phyloP scores from a whole-genome alignment of 495 filamentous ascomycete species.

The Penicillium crystallinum region DNA sequence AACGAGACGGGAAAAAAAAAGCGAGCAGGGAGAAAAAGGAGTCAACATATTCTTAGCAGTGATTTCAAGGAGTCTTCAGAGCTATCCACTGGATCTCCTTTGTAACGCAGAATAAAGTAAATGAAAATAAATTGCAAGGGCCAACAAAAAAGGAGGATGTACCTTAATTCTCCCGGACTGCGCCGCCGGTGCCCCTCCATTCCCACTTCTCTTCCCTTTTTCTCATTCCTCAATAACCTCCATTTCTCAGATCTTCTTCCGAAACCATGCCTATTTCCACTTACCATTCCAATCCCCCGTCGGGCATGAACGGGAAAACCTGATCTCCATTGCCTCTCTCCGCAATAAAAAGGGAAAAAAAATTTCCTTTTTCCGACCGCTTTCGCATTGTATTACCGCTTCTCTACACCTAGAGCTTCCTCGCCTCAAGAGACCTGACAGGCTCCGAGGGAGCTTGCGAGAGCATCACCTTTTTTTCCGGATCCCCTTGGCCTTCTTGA shows the following conservation, averaged over 20 bases:
- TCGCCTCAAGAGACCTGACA: conserved; percentile 10
- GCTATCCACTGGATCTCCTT: background rate
- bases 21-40: background rate
- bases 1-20: background rate
- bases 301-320: conserved; percentile 45
- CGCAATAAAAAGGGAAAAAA: conserved; percentile 18
- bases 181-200: conserved; percentile 31
- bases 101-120: background rate
- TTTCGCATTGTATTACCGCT: conserved; percentile 8
- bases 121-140: background rate
- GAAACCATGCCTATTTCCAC: conserved; percentile 38
- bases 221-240: conserved; percentile 25
- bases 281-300: conserved; percentile 33
- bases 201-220: conserved; percentile 24
- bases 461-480: background rate
- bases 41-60: background rate
- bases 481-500: conserved; percentile 3
- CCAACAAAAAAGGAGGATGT: conserved; percentile 1
- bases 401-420: conserved; percentile 6
- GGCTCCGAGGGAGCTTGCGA: conserved; percentile 13
- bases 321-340: conserved; percentile 17
- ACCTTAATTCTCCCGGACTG: conserved; percentile 15
- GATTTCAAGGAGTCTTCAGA: background rate
- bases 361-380: conserved; percentile 30
- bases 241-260: conserved; percentile 22